Evolutionary conservation across 2,329 filamentous ascomycete species (phyloP).

Genomic region (Sporothrix variecibatus): DNA sequence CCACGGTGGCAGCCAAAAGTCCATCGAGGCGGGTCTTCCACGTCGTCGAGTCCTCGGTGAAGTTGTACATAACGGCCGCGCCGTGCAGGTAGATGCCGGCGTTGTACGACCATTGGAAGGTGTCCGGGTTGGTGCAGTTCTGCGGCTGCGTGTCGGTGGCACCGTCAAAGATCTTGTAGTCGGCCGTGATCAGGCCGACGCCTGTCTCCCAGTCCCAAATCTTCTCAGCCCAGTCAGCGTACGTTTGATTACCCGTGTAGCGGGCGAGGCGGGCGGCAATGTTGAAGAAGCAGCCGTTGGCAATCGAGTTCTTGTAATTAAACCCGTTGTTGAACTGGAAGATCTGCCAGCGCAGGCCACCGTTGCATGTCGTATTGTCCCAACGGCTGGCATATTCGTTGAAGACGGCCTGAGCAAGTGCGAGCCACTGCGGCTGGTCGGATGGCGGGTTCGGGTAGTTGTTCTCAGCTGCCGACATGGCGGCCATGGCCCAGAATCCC

Average conservation of each 20-base stretch:
- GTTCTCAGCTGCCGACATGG: slow-evolving; percentile 75
- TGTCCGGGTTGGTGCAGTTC: slow-evolving; percentile 56
- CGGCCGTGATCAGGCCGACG: slow-evolving; percentile 57
- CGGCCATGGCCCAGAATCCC: slow-evolving; percentile 83
- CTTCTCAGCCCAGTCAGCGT: slow-evolving; percentile 72
- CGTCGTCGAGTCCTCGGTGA: slow-evolving; percentile 51
- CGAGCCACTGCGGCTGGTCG: slow-evolving; percentile 72
- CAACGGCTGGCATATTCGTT: slow-evolving; percentile 74
- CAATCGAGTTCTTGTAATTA: slow-evolving; percentile 68
- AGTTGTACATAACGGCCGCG: slow-evolving; percentile 62
- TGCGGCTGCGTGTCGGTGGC: slow-evolving; percentile 44
- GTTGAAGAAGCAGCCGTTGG: slow-evolving; percentile 71
- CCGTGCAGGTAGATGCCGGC: slow-evolving; percentile 66
- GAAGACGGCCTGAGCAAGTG: slow-evolving; percentile 75
- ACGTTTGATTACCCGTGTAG: slow-evolving; percentile 78
- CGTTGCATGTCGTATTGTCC: slow-evolving; percentile 66
- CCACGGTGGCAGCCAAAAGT: slow-evolving; percentile 53
- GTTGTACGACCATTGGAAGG: slow-evolving; percentile 70
- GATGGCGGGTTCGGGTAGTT: slow-evolving; percentile 68
- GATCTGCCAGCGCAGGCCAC: slow-evolving; percentile 85
- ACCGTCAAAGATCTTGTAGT: slow-evolving; percentile 62
- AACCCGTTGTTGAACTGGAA: slow-evolving; percentile 74
- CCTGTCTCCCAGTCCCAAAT: slow-evolving; percentile 66
- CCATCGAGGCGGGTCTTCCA: slow-evolving; percentile 64
- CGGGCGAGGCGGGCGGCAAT: slow-evolving; percentile 69